Evolutionary conservation across 208 protist species (phyloP), one percentile per base, ranked within the genome.

Genomic region (Leishmania lainsoni): DNA sequence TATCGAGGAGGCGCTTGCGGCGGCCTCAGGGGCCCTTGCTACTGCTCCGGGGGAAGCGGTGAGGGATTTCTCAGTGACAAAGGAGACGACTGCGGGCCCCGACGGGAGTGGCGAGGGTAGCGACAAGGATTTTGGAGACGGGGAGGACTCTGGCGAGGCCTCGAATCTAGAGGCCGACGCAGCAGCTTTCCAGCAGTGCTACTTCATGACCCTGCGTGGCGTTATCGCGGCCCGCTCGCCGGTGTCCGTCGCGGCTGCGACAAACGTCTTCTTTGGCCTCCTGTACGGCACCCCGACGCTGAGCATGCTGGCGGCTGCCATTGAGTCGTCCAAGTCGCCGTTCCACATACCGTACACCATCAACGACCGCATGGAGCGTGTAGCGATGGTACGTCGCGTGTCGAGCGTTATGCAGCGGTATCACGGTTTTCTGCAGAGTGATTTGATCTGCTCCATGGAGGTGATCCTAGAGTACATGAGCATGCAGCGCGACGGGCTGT

Each of bases 401-500:
- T 88, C 90, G 73, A 72, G 32, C 22, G n/a, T 86, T 26, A 96
- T 96, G 90, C 51, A 71, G 75, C 58, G 54, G 35, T 94, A 89
- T 84, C 89, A 91, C 75, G 91, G 91, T 49, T 83, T 79, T 39
- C 76, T 91, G 52, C 79, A 87, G 68, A 94, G 91, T 80, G 93
- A 96, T 80, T 83, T 92, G 32, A 83, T 95, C 59, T 86, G 86
- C 68, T 83, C 81, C 22, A 84, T 92, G 79, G 90, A 87, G 72
- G 91, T 86, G 0, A 83, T 94, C n/a, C 78, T 96, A 51, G 87
- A 86, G 42, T 96, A 93, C 85, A 91, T 94, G 86, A 89, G 84
- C 72, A 93, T 94, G 93, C 90, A 94, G 82, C 85, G 86, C 65
- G 87, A 91, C 65, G 93, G 93, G 16, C 76, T 94, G n/a, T 95